Percentiles rank a stretch among this genome's conserved stretches.
Evolutionary conservation across 208 protist species (phyloP).

Genomic region (Leptomonas seymouri): DNA sequence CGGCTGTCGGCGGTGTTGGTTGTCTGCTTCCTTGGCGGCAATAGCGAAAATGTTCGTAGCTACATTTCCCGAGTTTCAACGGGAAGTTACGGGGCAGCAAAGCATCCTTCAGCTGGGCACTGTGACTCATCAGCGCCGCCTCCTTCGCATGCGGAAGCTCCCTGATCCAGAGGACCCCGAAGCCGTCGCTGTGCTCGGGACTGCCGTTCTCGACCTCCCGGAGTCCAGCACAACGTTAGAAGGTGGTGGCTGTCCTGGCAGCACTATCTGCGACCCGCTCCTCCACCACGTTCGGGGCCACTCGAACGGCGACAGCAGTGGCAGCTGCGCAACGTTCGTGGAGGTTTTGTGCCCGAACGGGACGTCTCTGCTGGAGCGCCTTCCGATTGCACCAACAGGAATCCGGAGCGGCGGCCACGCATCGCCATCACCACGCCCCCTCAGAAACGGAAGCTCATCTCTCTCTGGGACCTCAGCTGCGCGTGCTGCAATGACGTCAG

Average conservation of each 20-base stretch:
- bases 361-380: slow-evolving; percentile 12
- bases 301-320: not conserved
- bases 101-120: slow-evolving; percentile 15
- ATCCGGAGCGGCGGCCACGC: not conserved
- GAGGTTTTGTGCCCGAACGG: slow-evolving; percentile 28
- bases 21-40: too few relatives aligned
- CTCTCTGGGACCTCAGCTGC: too few relatives aligned
- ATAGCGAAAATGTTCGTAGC: too few relatives aligned
- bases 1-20: too few relatives aligned
- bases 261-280: not conserved
- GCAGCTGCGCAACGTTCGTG: slow-evolving; percentile 19
- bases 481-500: too few relatives aligned
- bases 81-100: not conserved
- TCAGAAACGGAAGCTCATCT: too few relatives aligned
- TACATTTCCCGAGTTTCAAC: not conserved
- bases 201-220: slow-evolving; percentile 22
- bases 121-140: slow-evolving; percentile 4
- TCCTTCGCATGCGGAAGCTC: slow-evolving; percentile 7
- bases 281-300: not conserved
- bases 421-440: too few relatives aligned
- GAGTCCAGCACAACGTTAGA: not conserved
- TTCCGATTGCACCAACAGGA: slow-evolving; percentile 1
- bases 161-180: slow-evolving; percentile 9
- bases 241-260: not conserved
- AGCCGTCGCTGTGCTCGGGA: slow-evolving; percentile 11